These are phyloP conservation scores for Zygosaccharomyces pseudobailii DNA, from an alignment of 1,139 yeast species.

Conservation along the genomic window DNA sequence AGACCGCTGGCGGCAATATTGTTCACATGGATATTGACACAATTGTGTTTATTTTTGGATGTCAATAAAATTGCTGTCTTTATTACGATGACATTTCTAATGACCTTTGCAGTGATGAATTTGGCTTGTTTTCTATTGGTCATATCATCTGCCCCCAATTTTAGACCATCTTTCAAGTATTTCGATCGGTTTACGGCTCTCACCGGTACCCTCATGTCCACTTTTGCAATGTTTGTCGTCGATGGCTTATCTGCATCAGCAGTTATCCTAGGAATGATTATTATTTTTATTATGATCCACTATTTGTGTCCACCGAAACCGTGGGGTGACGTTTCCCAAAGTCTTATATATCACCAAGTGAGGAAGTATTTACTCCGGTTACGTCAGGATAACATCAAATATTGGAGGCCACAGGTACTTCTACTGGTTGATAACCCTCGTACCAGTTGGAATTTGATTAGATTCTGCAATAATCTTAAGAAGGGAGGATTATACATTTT, in stretches of 20 bases:
- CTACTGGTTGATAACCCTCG: constrained; percentile 86
- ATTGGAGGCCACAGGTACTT: constrained; percentile 94
- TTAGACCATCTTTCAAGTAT: constrained; percentile 87
- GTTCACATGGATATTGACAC: constrained; percentile 78
- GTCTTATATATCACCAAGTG: constrained; percentile 91
- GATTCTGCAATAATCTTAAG: constrained; percentile 90
- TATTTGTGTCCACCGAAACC: constrained; percentile 90
- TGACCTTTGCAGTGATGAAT: constrained; percentile 92
- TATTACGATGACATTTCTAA: constrained; percentile 92
- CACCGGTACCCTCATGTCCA: constrained; percentile 62
- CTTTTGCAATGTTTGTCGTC: constrained; percentile 86
- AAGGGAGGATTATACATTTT: constrained; percentile 90
- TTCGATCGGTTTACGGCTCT: constrained; percentile 81
- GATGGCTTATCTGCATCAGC: constrained; percentile 85
- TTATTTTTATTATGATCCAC: constrained; percentile 73
- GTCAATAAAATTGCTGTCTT: constrained; percentile 91
- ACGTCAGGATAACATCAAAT: constrained; percentile 87
- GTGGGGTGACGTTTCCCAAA: constrained; percentile 97
- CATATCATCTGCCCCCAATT: constrained; percentile 92
- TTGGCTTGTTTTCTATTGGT: constrained; percentile 85
- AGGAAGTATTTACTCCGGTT: constrained; percentile 79
- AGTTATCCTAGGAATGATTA: constrained; percentile 59
- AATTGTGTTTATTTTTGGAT: constrained; percentile 77
- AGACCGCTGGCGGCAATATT: constrained; percentile 62
- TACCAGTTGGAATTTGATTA: constrained; percentile 83